phyloP scores from a whole-genome alignment of 805 yeast genomes.

The Kodamaea hsintzibuensis region DNA sequence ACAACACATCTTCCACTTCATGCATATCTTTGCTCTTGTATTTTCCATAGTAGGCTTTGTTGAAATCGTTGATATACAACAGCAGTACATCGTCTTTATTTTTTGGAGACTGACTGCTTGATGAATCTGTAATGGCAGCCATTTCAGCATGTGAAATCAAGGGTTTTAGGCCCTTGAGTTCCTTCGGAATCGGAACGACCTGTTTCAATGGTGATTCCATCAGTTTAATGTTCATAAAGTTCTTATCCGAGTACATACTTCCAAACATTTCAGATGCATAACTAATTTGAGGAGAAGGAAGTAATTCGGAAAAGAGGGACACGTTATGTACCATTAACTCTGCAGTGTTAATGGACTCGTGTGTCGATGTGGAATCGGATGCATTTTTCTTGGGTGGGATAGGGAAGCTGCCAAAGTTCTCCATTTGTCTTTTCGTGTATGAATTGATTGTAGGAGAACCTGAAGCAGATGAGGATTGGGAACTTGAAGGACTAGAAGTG shows the following conservation, averaged over 20 bases:
- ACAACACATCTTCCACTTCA: constrained; percentile 12
- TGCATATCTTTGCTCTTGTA: constrained; percentile 10
- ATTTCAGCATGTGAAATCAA: background rate
- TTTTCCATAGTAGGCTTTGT: constrained; percentile 20
- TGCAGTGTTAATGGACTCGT: constrained; percentile 26
- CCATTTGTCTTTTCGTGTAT: background rate
- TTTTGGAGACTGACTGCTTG: background rate
- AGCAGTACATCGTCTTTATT: constrained; percentile 5
- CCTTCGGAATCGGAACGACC: background rate
- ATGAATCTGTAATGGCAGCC: background rate
- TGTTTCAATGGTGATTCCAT: background rate
- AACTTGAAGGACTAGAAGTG: background rate
- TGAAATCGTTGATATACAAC: constrained; percentile 21
- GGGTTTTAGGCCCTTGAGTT: background rate
- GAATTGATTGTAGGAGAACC: background rate
- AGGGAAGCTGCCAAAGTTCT: background rate
- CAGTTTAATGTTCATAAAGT: background rate
- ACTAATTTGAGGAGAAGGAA: constrained; percentile 44
- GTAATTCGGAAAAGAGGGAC: constrained; percentile 30
- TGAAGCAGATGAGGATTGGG: background rate
- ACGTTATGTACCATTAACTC: constrained; percentile 32
- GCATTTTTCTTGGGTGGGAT: background rate
- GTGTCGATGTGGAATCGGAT: constrained; percentile 1
- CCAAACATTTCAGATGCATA: constrained; percentile 32
- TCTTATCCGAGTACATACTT: constrained; percentile 9